Percentiles rank a stretch among this genome's conserved stretches.
phyloP scores from a whole-genome alignment of 345 rosid species.

The Citrus hindsii region DNA sequence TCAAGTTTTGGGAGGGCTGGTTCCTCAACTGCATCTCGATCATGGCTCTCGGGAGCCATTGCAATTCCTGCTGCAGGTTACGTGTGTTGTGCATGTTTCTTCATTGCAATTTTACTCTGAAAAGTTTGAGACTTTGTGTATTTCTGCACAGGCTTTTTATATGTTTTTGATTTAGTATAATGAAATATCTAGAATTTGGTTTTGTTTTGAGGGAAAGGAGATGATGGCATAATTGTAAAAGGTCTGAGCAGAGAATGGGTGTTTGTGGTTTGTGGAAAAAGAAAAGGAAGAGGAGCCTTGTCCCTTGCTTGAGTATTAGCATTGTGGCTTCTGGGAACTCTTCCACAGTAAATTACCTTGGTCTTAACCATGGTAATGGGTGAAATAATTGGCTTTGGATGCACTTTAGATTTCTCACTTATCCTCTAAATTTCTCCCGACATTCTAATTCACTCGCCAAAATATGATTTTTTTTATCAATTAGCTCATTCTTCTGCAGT shows the following conservation, averaged over 20 bases:
- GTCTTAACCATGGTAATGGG: conserved; percentile 17
- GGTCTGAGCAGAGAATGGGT: neutral
- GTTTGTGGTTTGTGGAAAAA: neutral
- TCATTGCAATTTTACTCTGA: neutral
- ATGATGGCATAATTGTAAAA: neutral
- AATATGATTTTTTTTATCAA: neutral
- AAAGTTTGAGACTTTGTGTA: neutral
- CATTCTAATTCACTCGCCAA: neutral
- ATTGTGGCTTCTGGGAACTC: conserved; percentile 29
- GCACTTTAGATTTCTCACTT: neutral
- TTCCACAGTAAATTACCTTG: conserved; percentile 15
- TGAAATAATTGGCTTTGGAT: conserved; percentile 10
- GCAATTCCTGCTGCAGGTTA: conserved; percentile 92
- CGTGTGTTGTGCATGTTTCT: neutral
- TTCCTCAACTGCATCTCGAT: conserved; percentile 45
- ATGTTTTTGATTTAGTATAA: neutral
- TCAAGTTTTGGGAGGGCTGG: conserved; percentile 44
- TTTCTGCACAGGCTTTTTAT: neutral
- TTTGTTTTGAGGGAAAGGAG: neutral
- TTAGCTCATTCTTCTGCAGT: neutral
- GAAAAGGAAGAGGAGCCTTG: conserved; percentile 33
- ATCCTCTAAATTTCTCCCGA: conserved; percentile 15
- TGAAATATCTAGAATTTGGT: neutral
- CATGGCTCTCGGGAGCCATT: conserved; percentile 79
- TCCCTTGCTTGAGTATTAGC: conserved; percentile 26